Conservation (phyloP, 2,329 filamentous ascomycete genomes). For the Xylariaceae sp. region DNA sequence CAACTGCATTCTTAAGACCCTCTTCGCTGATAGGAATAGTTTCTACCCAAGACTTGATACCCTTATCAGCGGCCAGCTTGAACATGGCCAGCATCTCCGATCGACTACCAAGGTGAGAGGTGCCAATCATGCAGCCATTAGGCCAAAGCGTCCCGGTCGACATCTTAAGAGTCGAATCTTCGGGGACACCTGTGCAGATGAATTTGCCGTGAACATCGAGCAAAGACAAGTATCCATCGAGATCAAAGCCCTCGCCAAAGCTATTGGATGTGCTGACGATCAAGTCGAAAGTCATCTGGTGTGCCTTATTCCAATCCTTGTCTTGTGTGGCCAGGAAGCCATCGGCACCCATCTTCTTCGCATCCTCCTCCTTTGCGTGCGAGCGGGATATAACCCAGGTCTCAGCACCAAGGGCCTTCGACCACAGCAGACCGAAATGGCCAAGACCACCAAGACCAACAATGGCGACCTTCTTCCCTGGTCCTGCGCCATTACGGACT, state of each 20-base stretch:
- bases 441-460: slow-evolving; percentile 70
- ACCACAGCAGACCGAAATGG: slow-evolving; percentile 67
- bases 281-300: slow-evolving; percentile 66
- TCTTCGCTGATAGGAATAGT: slow-evolving; percentile 69
- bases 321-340: slow-evolving; percentile 57
- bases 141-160: slow-evolving; percentile 69
- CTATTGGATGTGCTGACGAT: slow-evolving; percentile 72
- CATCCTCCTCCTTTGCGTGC: slow-evolving; percentile 58
- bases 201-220: slow-evolving; percentile 79
- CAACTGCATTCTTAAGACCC: slow-evolving; percentile 65
- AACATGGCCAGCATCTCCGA: slow-evolving; percentile 70
- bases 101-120: slow-evolving; percentile 66
- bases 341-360: slow-evolving; percentile 55
- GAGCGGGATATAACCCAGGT: slow-evolving; percentile 59
- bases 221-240: slow-evolving; percentile 68
- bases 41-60: slow-evolving; percentile 67
- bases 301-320: slow-evolving; percentile 53
- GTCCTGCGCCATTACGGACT: slow-evolving; percentile 68
- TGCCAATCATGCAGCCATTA: slow-evolving; percentile 71
- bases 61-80: slow-evolving; percentile 65
- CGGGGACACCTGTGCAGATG: slow-evolving; percentile 76
- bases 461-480: slow-evolving; percentile 75
- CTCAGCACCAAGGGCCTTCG: slow-evolving; percentile 62
- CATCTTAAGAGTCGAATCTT: slow-evolving; percentile 67
- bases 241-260: slow-evolving; percentile 62